phyloP scores from a whole-genome alignment of 441 rosid genomes.

The Erodium texanum region DNA sequence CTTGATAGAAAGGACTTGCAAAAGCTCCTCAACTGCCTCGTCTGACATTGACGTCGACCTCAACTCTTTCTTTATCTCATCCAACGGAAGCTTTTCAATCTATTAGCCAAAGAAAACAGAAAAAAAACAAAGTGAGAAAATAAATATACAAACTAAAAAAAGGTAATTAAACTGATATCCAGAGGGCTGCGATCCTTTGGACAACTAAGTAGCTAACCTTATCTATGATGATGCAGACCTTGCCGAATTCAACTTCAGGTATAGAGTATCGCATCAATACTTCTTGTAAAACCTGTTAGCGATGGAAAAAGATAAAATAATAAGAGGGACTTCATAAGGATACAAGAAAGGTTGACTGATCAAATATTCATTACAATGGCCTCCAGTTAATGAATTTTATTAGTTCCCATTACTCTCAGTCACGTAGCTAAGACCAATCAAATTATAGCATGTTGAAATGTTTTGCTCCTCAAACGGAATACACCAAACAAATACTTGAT shows the following conservation, averaged over 20 bases:
- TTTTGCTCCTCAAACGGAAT: not conserved
- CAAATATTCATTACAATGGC: not conserved
- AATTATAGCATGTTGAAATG: not conserved
- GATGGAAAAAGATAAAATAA: slow-evolving; percentile 7
- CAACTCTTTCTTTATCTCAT: slow-evolving; percentile 66
- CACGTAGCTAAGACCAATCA: not conserved
- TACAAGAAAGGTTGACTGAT: not conserved
- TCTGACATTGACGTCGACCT: slow-evolving; percentile 51
- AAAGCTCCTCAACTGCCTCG: slow-evolving; percentile 52
- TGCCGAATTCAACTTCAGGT: slow-evolving; percentile 62
- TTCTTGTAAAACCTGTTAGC: slow-evolving; percentile 73
- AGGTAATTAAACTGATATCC: not conserved
- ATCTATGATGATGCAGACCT: slow-evolving; percentile 74
- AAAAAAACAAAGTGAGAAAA: slow-evolving; percentile 1
- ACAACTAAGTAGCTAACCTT: slow-evolving; percentile 48
- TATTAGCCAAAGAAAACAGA: slow-evolving; percentile 21
- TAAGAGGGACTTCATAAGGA: not conserved
- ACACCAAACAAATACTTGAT: not conserved
- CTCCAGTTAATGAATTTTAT: not conserved
- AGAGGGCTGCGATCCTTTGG: not conserved
- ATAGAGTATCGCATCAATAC: slow-evolving; percentile 49
- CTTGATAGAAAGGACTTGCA: slow-evolving; percentile 65
- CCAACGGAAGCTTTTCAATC: slow-evolving; percentile 68
- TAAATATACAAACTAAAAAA: not conserved
- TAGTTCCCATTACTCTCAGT: not conserved